These are phyloP conservation scores for Aspergillus fructus DNA, from an alignment of 2,329 filamentous ascomycete genomes.

Conservation along the genomic window DNA sequence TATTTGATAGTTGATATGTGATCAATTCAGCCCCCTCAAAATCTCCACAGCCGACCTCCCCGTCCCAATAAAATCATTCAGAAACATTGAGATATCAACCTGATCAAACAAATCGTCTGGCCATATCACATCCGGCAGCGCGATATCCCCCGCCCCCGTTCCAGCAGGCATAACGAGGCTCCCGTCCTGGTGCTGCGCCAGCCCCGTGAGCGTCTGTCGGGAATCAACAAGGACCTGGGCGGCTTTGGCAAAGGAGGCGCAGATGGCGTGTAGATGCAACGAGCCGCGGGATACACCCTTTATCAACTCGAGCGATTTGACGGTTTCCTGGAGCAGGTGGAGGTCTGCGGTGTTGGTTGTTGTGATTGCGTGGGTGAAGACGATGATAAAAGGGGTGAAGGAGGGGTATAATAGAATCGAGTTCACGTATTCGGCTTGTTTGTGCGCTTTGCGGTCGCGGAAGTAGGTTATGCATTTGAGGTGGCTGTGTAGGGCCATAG, in stretches of 20 bases:
- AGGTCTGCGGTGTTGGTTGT: constrained; percentile 22
- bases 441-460: constrained; percentile 24
- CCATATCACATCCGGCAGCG: constrained; percentile 25
- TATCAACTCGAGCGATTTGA: constrained; percentile 21
- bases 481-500: constrained; percentile 26
- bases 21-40: constrained; percentile 10
- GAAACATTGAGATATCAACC: constrained; percentile 26
- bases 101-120: constrained; percentile 24
- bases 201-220: constrained; percentile 21
- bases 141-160: constrained; percentile 19
- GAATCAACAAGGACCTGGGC: constrained; percentile 25
- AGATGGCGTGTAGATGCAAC: constrained; percentile 20
- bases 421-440: constrained; percentile 29
- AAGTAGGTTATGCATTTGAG: constrained; percentile 28
- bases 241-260: constrained; percentile 24
- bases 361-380: constrained; percentile 30
- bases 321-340: constrained; percentile 23
- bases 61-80: constrained; percentile 29
- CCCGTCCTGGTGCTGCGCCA: constrained; percentile 24
- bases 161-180: constrained; percentile 21
- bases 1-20: too few species aligned
- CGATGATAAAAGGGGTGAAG: constrained; percentile 28
- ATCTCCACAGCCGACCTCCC: constrained; percentile 27
- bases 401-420: constrained; percentile 28
- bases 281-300: constrained; percentile 23